Conservation (phyloP, 192 early-diverging fungal genomes). For the Mortierella alpina region DNA sequence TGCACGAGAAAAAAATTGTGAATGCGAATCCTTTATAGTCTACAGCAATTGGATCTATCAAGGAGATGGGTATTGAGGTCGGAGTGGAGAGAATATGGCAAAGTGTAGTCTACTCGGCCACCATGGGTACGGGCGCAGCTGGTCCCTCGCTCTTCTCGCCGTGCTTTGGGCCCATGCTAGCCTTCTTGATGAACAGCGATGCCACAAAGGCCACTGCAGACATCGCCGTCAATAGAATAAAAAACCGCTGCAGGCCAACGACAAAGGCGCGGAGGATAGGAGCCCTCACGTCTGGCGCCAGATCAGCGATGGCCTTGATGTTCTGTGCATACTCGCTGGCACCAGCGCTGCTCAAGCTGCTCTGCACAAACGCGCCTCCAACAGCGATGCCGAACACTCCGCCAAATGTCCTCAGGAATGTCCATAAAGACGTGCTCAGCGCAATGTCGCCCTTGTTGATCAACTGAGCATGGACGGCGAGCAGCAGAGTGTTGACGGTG, state of each 20-base stretch:
- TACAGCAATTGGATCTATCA: too few species aligned
- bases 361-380: conserved; percentile 63
- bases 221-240: conserved; percentile 63
- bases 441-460: conserved; percentile 42
- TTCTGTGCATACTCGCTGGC: conserved; percentile 47
- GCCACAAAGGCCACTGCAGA: conserved; percentile 58
- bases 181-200: conserved; percentile 59
- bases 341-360: conserved; percentile 28
- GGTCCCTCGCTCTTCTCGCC: conserved; percentile 1
- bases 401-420: conserved; percentile 58
- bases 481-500: conserved; percentile 34
- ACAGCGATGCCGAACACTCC: conserved; percentile 71
- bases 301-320: conserved; percentile 25
- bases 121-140: conserved; percentile 3
- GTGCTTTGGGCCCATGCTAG: conserved; percentile 37
- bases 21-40: too few species aligned
- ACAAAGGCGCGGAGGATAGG: conserved; percentile 67
- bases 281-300: conserved; percentile 40
- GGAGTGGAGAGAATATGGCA: too few species aligned
- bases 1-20: neutral
- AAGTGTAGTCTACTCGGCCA: conserved; percentile 10
- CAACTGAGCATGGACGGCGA: conserved; percentile 45
- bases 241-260: conserved; percentile 61
- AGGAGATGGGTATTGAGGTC: too few species aligned
- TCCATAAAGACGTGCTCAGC: conserved; percentile 50